These are phyloP conservation scores for Metschnikowia continentalis DNA, from an alignment of 805 yeast species.

Conservation along the genomic window DNA sequence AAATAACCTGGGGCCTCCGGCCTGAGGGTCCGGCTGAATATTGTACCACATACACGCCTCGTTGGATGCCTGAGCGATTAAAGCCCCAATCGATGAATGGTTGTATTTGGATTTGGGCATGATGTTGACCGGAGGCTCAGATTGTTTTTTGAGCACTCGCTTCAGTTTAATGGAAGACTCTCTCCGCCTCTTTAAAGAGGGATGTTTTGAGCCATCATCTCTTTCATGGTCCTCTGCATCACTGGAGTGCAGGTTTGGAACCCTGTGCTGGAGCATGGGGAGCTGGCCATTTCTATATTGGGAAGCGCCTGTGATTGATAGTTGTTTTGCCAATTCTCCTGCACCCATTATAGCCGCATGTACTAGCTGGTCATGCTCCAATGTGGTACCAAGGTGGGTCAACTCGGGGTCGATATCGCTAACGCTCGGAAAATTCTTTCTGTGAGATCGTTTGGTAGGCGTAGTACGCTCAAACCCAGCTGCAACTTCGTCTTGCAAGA, in stretches of 20 bases:
- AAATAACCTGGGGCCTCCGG: constrained; percentile 43
- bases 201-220: not conserved
- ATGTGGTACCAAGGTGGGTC: constrained; percentile 30
- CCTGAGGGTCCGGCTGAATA: constrained; percentile 16
- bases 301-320: constrained; percentile 17
- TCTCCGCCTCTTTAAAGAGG: constrained; percentile 11
- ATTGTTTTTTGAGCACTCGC: constrained; percentile 10
- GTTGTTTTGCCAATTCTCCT: constrained; percentile 51
- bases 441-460: constrained; percentile 10
- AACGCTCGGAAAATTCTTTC: constrained; percentile 8
- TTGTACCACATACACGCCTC: constrained; percentile 37
- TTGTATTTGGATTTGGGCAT: constrained; percentile 20
- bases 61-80: constrained; percentile 33
- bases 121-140: not conserved
- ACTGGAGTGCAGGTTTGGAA: not conserved
- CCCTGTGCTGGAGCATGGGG: constrained; percentile 5
- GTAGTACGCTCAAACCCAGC: constrained; percentile 15
- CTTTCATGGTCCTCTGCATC: not conserved
- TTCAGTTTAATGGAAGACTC: not conserved
- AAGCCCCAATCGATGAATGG: constrained; percentile 27
- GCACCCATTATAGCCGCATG: constrained; percentile 71
- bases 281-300: constrained; percentile 2
- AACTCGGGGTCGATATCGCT: constrained; percentile 38
- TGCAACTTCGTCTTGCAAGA: constrained; percentile 24
- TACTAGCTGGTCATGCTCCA: constrained; percentile 61